phyloP scores from a whole-genome alignment of 345 rosid genomes.

The Sapria himalayana region DNA sequence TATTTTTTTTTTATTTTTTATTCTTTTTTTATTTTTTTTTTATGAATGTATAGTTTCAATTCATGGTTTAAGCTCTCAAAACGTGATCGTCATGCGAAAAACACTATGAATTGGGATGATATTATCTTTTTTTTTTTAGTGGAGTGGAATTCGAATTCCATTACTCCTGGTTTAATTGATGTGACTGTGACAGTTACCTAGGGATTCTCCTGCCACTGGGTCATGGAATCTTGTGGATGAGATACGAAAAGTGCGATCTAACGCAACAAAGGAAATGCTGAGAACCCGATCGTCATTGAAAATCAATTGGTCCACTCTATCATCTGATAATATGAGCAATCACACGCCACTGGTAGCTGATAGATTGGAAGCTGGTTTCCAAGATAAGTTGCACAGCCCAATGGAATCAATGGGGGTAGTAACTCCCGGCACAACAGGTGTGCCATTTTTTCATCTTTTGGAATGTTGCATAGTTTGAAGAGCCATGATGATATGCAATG shows the following conservation, averaged over 20 bases:
- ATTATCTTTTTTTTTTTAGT: not conserved
- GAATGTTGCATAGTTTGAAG: not conserved
- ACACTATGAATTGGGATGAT: not conserved
- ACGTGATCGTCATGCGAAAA: not conserved
- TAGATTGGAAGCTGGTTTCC: conserved; percentile 11
- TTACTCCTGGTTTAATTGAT: conserved; percentile 5
- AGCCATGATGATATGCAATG: not conserved
- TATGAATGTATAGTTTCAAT: not conserved
- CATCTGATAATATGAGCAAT: conserved; percentile 18
- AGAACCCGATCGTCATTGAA: conserved; percentile 23
- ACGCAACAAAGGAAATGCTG: conserved; percentile 73
- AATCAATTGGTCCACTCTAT: conserved; percentile 24
- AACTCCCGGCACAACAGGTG: conserved; percentile 12
- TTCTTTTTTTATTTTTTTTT: conserved; percentile 1
- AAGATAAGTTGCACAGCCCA: conserved; percentile 10
- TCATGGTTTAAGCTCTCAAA: not conserved
- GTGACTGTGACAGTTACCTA: conserved; percentile 28
- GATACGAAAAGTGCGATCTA: conserved; percentile 67
- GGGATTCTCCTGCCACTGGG: conserved; percentile 25
- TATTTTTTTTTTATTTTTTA: too few relatives aligned
- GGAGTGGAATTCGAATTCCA: conserved; percentile 7
- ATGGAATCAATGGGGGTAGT: conserved; percentile 15
- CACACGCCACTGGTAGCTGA: conserved; percentile 9
- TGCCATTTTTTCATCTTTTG: conserved; percentile 5
- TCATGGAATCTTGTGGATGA: conserved; percentile 81